These are phyloP conservation scores for Pulveroboletus ravenelii DNA, from an alignment of 768 basidiomycete species.

Conservation along the genomic window DNA sequence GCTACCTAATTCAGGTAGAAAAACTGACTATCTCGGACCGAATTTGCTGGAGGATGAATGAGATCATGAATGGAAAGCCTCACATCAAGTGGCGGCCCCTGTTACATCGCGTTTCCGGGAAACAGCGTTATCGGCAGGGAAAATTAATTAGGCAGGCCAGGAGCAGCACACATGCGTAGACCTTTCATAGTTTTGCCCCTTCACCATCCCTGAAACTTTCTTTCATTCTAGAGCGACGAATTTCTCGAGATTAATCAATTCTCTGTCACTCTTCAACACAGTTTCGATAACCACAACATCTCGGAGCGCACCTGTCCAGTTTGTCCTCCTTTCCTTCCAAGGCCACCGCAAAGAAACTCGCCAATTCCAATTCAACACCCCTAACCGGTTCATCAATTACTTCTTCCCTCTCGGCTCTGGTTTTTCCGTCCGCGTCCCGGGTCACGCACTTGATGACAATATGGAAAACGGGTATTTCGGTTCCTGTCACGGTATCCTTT, in stretches of 20 bases:
- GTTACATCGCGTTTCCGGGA: no score
- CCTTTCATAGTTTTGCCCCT: no score
- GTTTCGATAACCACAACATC: slow-evolving; percentile 83
- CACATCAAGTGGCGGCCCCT: no score
- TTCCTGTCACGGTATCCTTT: slow-evolving; percentile 22
- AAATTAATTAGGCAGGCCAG: no score
- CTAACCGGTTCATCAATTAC: slow-evolving; percentile 41
- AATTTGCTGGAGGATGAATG: no score
- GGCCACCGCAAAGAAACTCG: slow-evolving; percentile 56
- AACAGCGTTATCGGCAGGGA: no score
- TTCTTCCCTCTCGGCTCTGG: slow-evolving; percentile 36
- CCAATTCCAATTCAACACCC: slow-evolving; percentile 56
- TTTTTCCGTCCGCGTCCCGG: slow-evolving; percentile 17
- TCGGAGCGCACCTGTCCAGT: slow-evolving; percentile 53
- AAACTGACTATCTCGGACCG: no score
- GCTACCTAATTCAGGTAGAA: no score
- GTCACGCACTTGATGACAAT: slow-evolving; percentile 35
- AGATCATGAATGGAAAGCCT: no score
- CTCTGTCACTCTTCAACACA: slow-evolving; percentile 61
- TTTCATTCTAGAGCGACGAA: slow-evolving; percentile 18
- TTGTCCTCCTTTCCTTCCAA: slow-evolving; percentile 44
- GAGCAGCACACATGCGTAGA: no score
- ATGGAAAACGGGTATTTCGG: slow-evolving; percentile 29
- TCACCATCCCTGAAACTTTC: no score
- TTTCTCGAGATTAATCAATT: slow-evolving; percentile 50